These are phyloP conservation scores for Malassezia nana DNA, from an alignment of 1,284 basidiomycete species.

Conservation along the genomic window DNA sequence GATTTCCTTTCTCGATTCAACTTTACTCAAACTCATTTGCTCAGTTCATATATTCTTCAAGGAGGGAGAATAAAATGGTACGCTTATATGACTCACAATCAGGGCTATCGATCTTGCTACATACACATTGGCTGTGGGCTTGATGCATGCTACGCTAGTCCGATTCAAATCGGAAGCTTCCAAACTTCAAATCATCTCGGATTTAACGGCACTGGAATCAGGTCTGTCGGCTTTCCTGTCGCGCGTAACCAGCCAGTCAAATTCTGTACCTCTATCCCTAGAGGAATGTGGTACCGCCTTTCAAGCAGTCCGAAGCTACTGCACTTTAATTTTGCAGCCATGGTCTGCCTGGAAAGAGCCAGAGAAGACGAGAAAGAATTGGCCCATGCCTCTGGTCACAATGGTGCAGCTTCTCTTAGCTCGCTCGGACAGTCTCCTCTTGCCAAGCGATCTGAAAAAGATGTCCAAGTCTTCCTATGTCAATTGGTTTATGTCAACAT, in stretches of 20 bases:
- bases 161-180: neutral
- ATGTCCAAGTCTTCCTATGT: conserved; percentile 6
- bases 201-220: conserved; percentile 8
- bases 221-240: neutral
- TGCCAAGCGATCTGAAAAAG: conserved; percentile 2
- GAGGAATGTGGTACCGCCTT: conserved; percentile 1
- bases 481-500: neutral
- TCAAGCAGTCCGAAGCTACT: neutral
- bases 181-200: conserved; percentile 1
- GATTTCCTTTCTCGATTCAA: neutral
- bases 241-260: neutral
- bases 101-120: neutral
- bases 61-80: neutral
- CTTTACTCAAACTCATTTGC: neutral
- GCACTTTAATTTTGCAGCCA: conserved; percentile 4
- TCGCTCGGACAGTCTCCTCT: neutral
- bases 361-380: neutral
- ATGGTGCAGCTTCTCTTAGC: conserved; percentile 3
- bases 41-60: neutral
- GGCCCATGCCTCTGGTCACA: neutral
- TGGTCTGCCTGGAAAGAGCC: neutral
- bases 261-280: neutral
- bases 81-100: neutral
- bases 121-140: neutral
- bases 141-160: conserved; percentile 1